Evolutionary conservation across 2,329 filamentous ascomycete species (phyloP).

Genomic region (Xylaria sp.): DNA sequence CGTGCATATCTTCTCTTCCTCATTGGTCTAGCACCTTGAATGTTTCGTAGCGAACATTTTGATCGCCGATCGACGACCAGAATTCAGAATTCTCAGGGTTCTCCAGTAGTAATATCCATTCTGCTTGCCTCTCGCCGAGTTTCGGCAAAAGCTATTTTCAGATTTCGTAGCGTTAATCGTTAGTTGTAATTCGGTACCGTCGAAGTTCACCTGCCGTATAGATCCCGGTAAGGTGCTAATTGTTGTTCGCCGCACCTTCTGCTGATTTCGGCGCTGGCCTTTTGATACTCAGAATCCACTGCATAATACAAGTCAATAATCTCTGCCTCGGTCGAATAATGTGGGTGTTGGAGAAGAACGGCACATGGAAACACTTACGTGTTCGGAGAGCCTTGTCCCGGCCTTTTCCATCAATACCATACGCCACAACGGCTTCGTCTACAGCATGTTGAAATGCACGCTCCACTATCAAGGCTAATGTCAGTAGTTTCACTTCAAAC

Average conservation of each 20-base stretch:
- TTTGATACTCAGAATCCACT: conserved; percentile 40
- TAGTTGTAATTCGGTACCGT: neutral
- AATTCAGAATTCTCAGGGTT: neutral
- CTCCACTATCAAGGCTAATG: conserved; percentile 33
- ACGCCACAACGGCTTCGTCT: conserved; percentile 38
- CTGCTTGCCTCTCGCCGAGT: conserved; percentile 20
- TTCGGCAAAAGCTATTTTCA: neutral
- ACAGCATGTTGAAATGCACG: conserved; percentile 39
- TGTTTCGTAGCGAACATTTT: conserved; percentile 1
- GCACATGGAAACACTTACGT: conserved; percentile 13
- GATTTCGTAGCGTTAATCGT: conserved; percentile 11
- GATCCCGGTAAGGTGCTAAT: conserved; percentile 39
- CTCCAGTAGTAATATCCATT: neutral
- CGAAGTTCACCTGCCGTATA: conserved; percentile 36
- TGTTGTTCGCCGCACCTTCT: conserved; percentile 39
- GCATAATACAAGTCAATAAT: conserved; percentile 12
- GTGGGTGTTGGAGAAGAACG: neutral
- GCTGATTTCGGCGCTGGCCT: conserved; percentile 40
- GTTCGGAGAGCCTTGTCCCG: conserved; percentile 39
- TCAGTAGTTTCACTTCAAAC: conserved; percentile 19
- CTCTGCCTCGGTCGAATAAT: neutral
- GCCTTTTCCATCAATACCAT: conserved; percentile 36
- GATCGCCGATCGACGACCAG: conserved; percentile 10
- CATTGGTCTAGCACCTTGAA: conserved; percentile 25
- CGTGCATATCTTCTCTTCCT: conserved; percentile 22